Conservation (phyloP, 768 basidiomycete genomes). For the Amanita rubescens region DNA sequence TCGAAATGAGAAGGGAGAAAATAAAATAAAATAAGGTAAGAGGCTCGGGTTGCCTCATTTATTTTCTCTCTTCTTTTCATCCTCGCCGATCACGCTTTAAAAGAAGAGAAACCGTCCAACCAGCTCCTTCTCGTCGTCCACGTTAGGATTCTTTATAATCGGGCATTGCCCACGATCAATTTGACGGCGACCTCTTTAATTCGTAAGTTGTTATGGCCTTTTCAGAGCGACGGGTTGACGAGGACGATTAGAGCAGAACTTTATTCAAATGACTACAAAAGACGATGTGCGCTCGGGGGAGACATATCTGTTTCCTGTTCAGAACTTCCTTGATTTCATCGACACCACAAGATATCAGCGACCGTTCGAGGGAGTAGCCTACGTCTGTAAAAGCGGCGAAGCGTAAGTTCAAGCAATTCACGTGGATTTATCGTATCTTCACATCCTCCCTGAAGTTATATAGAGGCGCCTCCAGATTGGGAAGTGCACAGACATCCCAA, state of each 20-base stretch:
- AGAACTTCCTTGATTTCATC: conserved; percentile 10
- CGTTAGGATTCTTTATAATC: too few relatives aligned
- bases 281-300: background rate
- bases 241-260: background rate
- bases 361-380: conserved; percentile 3
- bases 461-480: conserved; percentile 21
- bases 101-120: too few relatives aligned
- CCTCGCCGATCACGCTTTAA: too few relatives aligned
- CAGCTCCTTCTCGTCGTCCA: too few relatives aligned
- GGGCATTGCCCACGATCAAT: too few relatives aligned
- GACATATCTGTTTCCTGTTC: background rate
- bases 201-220: too few relatives aligned
- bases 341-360: conserved; percentile 12
- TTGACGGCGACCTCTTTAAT: too few relatives aligned
- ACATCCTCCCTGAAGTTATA: background rate
- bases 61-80: too few relatives aligned
- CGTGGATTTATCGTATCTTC: background rate
- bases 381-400: background rate
- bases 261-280: background rate
- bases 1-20: background rate
- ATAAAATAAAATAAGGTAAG: too few relatives aligned
- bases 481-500: conserved; percentile 33
- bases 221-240: too few relatives aligned
- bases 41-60: too few relatives aligned
- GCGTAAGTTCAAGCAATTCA: background rate